Evolutionary conservation across 495 filamentous ascomycete species (phyloP), one percentile per base, ranked within the genome.

Genomic region (Aeminium ludgeri): DNA sequence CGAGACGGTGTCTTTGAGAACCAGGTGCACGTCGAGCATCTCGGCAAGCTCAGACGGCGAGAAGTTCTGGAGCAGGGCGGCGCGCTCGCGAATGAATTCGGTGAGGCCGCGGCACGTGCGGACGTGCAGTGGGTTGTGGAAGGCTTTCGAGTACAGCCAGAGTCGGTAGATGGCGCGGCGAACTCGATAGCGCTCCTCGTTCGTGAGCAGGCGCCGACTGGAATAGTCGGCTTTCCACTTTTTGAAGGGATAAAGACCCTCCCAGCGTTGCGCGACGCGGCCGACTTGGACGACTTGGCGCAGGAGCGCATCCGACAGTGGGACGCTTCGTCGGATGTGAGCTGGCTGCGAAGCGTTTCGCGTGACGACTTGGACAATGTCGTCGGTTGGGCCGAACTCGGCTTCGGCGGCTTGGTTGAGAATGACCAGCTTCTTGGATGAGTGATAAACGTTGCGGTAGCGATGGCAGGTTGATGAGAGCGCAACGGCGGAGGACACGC

Each of bases 121-220:
- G 18, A 67, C 52, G 45, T 68, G 60, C 20, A 49, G 37, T 11
- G 48, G 53, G 36, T 57, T 68, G 49, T 76, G 69, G 54, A 76
- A 77, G 13, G 73, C 74, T 12, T 59, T 61, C 32, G 62, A 53
- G 51, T 72, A 78, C 10, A 75, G 61, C 80, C 80, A 84, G 55
- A 80, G 67, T 1, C 72, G 65, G 51, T 80, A 86, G 41, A 85
- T 53, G 1, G 74, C 79, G 31, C 67, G 66, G 4, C 81, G 71
- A n/a, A 85, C 44, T 4, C 69, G 65, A 18, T 62, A 59, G 15
- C 68, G 63, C 54, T 86, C 82, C 10, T 64, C 43, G 1, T 45
- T 36, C 0, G 54, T 67, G 8, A 87, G 63, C 3, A 72, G 64
- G 10, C 82, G 76, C n/a, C 79, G 70, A 36, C 70, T 59, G 40